Percentiles rank a stretch among this genome's conserved stretches.
Conservation (phyloP, 2,329 filamentous ascomycete species). For the Xylariaceae sp. region DNA sequence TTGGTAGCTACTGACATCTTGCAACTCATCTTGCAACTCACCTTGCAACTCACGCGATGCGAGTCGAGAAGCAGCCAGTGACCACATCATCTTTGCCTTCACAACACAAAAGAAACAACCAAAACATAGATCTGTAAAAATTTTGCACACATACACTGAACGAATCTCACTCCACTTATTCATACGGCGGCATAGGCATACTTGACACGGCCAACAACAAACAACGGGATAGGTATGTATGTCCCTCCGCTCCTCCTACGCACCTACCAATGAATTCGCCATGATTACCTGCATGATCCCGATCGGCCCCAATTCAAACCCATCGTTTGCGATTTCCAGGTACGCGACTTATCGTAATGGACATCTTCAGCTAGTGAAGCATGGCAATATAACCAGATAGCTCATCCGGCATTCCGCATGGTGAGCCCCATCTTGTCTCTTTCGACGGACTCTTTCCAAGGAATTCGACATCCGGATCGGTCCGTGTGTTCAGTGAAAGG, state of each 20-base stretch:
- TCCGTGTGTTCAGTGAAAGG: background rate
- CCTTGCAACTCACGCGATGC: background rate
- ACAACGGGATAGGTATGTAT: background rate
- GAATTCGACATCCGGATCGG: constrained; percentile 9
- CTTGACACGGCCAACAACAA: background rate
- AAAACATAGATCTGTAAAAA: background rate
- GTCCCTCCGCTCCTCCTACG: background rate
- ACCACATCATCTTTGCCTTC: background rate
- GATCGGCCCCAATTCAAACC: constrained; percentile 1
- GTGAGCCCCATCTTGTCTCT: constrained; percentile 5
- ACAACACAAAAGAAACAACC: background rate
- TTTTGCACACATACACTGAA: background rate
- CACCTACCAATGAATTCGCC: constrained; percentile 1
- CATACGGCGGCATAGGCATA: background rate
- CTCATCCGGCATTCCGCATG: constrained; percentile 6
- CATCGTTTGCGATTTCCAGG: constrained; percentile 1
- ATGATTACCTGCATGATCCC: constrained; percentile 13
- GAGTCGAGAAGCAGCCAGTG: background rate
- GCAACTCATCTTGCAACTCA: no score
- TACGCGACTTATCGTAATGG: background rate
- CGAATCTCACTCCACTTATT: background rate
- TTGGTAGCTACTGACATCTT: no score
- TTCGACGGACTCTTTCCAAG: background rate
- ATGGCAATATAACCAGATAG: background rate
- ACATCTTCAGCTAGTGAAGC: background rate